Base-by-base conservation (phyloP, 768 basidiomycete genomes). In the Rhodosporidiobolus odoratus region DNA sequence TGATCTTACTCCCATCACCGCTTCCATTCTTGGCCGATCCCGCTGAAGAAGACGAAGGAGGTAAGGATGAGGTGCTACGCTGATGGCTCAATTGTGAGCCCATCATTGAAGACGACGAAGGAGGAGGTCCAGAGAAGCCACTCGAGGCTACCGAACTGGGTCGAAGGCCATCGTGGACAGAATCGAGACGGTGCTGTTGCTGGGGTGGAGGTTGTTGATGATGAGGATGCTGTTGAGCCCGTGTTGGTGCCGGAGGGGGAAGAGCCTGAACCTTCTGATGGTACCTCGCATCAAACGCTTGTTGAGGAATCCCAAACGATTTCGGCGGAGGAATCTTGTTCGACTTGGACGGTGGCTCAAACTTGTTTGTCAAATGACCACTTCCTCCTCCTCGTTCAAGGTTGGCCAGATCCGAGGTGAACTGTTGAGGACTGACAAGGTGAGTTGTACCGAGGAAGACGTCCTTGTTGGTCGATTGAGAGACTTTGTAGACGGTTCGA, bases 381-480 rank as follows among this genome's bases (percentile, higher is more conserved):
- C 89, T 91, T 27, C 92, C 93, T 30, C 94, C 93, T n/a, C 87
- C 87, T 38, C 92, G 82, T 53, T 92, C 92, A 23, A 99, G 83
- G 27, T 89, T 87, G 79, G 89, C 89, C 66, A 98, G 83, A 78
- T 97, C 92, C 68, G 89, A 88, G 58, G 94, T 81, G 78, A 96
- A 95, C 35, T 86, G 82, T 43, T 87, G 86, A 3, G 96, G 94
- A 1, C 91, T 92, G 63, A 88, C 76, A 15, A 87, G 82, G 78
- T 98, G 92, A 9, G 92, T 94, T 7, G 96, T 95, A 35, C 96
- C 96, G 66, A 99, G 90, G 80, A 87, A 90, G 62, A 98, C 85
- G 75, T 99, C 96, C 79, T 89, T 92, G 76, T 89, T 88, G 62
- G 91, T 78, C 3, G 85, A 78, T 57, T 82, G 83, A 5, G 91